Base-by-base conservation (phyloP, 2,329 filamentous ascomycete genomes). In the Calonectria pauciramosa region DNA sequence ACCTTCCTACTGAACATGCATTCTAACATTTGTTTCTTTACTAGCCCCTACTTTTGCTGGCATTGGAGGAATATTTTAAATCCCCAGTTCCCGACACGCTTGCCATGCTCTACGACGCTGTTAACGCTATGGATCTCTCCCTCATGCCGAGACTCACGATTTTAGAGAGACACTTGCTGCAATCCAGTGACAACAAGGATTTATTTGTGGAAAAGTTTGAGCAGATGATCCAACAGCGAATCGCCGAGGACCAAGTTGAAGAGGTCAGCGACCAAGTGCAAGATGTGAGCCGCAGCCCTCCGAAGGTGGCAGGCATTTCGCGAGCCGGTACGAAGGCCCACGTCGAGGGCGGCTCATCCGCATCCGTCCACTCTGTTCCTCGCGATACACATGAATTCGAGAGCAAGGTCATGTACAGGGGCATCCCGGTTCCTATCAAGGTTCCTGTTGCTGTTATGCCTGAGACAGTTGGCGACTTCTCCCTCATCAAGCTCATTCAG, bases 151-250 rank as follows among this genome's bases (percentile, higher is more conserved):
- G 90, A 78, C 88, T 99, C 68, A 97, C 94, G 74, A 87, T 94
- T 44, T 90, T 98, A 10, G 97, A 99, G 85, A 91, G 94, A 66
- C 93, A 95, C 79, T 93, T 99, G 69, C 86, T 99, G 32, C 95
- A 98, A 83, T 93, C 95, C 11, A 98, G 94, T 83, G 96, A 98
- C 80, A 96, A 96, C 80, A 98, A 97, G 83, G 97, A 99, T 83
- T 92, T 99, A 80, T 99, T 99, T 82, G 91, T 98, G 38, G 97
- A 99, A 83, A 99, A 99, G 83, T 99, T 99, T 80, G 96, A 98
- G 85, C 93, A 94, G 76, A 98, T 99, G 93, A 94, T 98, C 71
- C 92, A 96, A 78, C 94, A 95, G 86, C 92, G 95, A 52, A 92
- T 95, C 84, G 90, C 90, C 16, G 92, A 95, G 76, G 94, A 92